A percentile compares a stretch with the other conserved stretches of the same genome.
phyloP scores from a whole-genome alignment of 495 filamentous ascomycete species.

The Cairneyella variabilis region DNA sequence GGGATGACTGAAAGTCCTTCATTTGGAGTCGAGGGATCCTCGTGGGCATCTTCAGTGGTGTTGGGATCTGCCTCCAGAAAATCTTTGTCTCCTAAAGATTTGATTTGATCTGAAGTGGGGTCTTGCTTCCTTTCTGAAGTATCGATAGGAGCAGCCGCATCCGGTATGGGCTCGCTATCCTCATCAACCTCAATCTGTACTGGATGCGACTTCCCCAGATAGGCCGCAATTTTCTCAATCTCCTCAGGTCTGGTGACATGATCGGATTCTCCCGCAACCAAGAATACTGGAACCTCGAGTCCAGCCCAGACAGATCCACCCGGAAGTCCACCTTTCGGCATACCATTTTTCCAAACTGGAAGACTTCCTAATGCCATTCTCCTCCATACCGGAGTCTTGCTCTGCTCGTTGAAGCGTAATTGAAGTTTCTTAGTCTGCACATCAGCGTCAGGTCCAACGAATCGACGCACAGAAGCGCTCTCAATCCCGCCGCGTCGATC shows the following conservation, averaged over 20 bases:
- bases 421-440: conserved; percentile 73
- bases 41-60: conserved; percentile 32
- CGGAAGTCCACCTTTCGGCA: conserved; percentile 61
- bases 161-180: conserved; percentile 37
- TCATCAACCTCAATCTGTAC: conserved; percentile 30
- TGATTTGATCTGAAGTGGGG: conserved; percentile 26
- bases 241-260: conserved; percentile 66
- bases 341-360: conserved; percentile 47
- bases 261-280: conserved; percentile 77
- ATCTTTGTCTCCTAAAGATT: conserved; percentile 34
- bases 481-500: conserved; percentile 75
- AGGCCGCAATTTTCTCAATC: conserved; percentile 58
- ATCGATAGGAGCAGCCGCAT: conserved; percentile 44
- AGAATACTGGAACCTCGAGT: conserved; percentile 66
- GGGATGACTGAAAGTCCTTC: conserved; percentile 33
- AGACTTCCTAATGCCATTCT: conserved; percentile 75
- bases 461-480: conserved; percentile 73
- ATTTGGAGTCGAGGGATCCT: conserved; percentile 43
- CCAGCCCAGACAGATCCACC: conserved; percentile 68
- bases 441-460: conserved; percentile 73
- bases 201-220: conserved; percentile 27
- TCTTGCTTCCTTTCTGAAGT: conserved; percentile 23
- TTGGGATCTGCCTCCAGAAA: conserved; percentile 7
- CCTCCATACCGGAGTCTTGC: conserved; percentile 73
- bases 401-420: conserved; percentile 78